These are phyloP conservation scores for Arachis hypogaea DNA, from an alignment of 306 rosid species.

Conservation along the genomic window DNA sequence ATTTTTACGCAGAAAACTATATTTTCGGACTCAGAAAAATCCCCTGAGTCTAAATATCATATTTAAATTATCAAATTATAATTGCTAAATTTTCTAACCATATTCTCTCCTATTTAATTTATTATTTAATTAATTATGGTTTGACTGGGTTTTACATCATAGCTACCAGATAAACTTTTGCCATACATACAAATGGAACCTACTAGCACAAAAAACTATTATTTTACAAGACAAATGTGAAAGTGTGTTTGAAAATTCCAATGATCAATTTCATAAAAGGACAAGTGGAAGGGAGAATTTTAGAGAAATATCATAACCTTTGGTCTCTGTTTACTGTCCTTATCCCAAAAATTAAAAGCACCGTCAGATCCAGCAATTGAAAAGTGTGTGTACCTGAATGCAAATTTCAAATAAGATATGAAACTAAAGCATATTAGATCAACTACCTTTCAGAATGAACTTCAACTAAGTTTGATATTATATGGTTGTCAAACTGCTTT, in stretches of 20 bases:
- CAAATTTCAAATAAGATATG: slow-evolving; percentile 30
- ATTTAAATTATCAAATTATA: too few relatives aligned
- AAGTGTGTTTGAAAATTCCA: slow-evolving; percentile 16
- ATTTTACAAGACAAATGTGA: neutral
- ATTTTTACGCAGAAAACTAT: too few relatives aligned
- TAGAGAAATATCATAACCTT: slow-evolving; percentile 58
- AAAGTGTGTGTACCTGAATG: slow-evolving; percentile 90
- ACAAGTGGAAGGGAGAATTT: slow-evolving; percentile 18
- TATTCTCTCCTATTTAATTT: too few relatives aligned
- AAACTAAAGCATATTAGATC: slow-evolving; percentile 31
- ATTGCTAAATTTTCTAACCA: too few relatives aligned
- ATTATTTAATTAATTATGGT: too few relatives aligned
- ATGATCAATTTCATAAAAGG: slow-evolving; percentile 24
- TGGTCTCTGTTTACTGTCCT: slow-evolving; percentile 95
- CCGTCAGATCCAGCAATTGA: slow-evolving; percentile 96
- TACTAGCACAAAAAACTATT: slow-evolving; percentile 12
- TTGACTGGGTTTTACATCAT: neutral
- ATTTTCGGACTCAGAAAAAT: too few relatives aligned
- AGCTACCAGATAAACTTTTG: neutral
- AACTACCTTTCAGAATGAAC: slow-evolving; percentile 25
- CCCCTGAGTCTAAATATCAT: too few relatives aligned
- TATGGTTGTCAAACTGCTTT: neutral
- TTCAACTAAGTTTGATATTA: slow-evolving; percentile 7
- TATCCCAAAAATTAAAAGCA: slow-evolving; percentile 95
- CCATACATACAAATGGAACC: slow-evolving; percentile 14